Evolutionary conservation across 805 yeast genomes (phyloP).

Genomic region (Vanderwaltozyma verrucispora): DNA sequence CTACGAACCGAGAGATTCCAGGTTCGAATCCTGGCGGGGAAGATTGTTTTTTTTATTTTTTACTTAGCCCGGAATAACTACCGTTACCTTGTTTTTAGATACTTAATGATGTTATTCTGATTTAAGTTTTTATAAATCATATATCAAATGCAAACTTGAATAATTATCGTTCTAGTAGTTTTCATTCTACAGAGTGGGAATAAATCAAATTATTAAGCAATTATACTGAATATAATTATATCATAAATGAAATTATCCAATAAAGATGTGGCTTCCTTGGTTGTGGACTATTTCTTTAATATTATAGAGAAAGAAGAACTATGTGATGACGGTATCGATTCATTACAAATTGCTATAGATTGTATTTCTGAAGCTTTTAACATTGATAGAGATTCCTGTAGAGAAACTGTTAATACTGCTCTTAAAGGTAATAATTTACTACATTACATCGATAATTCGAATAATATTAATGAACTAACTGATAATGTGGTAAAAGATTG

Average conservation of each 20-base stretch:
- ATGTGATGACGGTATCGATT: constrained; percentile 70
- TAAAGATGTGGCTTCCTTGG: constrained; percentile 51
- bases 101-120: too few relatives aligned
- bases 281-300: constrained; percentile 57
- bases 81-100: too few relatives aligned
- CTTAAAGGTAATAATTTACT: constrained; percentile 40
- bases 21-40: constrained; percentile 49
- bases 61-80: not conserved
- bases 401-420: constrained; percentile 24
- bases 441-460: too few relatives aligned
- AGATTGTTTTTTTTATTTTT: constrained; percentile 13
- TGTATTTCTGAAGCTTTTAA: constrained; percentile 81
- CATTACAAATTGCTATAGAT: constrained; percentile 84
- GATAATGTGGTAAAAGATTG: not conserved
- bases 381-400: constrained; percentile 43
- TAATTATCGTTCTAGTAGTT: too few relatives aligned
- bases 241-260: too few relatives aligned
- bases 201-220: too few relatives aligned
- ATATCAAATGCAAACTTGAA: too few relatives aligned
- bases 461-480: not conserved
- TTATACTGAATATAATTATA: too few relatives aligned
- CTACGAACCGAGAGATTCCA: constrained; percentile 49
- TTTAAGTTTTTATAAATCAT: too few relatives aligned
- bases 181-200: too few relatives aligned
- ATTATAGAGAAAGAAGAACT: constrained; percentile 51